phyloP scores from a whole-genome alignment of 2,329 filamentous ascomycete genomes.

The Graphilbum ipis-grandicollis region DNA sequence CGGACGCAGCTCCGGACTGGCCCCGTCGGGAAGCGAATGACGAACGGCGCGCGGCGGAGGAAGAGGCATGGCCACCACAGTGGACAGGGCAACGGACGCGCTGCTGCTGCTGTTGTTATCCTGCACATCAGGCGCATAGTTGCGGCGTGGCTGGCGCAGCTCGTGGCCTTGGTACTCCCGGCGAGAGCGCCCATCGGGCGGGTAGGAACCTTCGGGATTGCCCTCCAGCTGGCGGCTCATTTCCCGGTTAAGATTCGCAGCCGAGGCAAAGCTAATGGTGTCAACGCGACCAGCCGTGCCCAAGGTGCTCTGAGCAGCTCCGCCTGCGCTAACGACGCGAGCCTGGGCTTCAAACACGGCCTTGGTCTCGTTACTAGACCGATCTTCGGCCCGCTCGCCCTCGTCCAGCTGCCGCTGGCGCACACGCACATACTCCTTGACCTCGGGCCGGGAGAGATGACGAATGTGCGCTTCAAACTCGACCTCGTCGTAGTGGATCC shows the following conservation, averaged over 20 bases:
- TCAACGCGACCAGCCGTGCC: constrained; percentile 8
- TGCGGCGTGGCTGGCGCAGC: constrained; percentile 25
- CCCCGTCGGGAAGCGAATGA: constrained; percentile 17
- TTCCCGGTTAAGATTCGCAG: constrained; percentile 5
- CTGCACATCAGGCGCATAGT: constrained; percentile 9
- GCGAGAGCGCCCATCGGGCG: constrained; percentile 1
- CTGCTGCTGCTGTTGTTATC: too few relatives aligned
- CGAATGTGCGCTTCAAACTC: constrained; percentile 37
- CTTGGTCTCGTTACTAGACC: constrained; percentile 29
- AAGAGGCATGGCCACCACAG: neutral
- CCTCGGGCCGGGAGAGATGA: constrained; percentile 31
- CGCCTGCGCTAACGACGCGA: constrained; percentile 11
- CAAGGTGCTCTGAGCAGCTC: constrained; percentile 8
- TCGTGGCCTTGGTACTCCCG: constrained; percentile 18
- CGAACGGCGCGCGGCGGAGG: constrained; percentile 12
- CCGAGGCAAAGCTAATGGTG: constrained; percentile 9
- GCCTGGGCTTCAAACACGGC: constrained; percentile 32
- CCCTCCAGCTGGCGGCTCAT: constrained; percentile 5
- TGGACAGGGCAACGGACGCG: constrained; percentile 1
- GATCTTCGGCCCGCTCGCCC: constrained; percentile 30
- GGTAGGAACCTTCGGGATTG: neutral
- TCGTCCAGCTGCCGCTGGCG: constrained; percentile 39
- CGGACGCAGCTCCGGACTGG: constrained; percentile 17
- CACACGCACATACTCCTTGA: constrained; percentile 47
- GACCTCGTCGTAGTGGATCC: constrained; percentile 46